phyloP scores from a whole-genome alignment of 257 asterid species.

The Solanum paucissectum region DNA sequence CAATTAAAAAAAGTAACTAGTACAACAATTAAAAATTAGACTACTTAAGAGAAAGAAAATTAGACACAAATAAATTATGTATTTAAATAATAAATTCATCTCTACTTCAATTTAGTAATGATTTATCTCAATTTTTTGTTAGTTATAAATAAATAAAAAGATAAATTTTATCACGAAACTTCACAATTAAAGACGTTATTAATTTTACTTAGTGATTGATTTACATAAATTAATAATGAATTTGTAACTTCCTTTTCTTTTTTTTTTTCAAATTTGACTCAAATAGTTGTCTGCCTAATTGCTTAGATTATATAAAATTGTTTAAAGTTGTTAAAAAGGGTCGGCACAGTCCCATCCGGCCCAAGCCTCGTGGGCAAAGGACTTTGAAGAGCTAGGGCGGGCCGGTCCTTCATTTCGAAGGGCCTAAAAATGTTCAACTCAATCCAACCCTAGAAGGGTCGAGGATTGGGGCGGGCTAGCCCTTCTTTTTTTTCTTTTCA shows the following conservation, averaged over 20 bases:
- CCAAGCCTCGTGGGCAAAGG: neutral
- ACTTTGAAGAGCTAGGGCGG: neutral
- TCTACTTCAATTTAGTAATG: no score
- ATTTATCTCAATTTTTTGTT: neutral
- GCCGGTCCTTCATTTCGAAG: neutral
- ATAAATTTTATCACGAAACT: neutral
- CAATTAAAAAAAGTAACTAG: neutral
- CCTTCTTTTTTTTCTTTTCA: no score
- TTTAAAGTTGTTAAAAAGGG: neutral
- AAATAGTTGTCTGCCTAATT: neutral
- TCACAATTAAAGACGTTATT: no score
- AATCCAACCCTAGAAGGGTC: neutral
- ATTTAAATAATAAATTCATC: neutral
- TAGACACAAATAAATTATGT: neutral
- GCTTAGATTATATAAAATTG: neutral
- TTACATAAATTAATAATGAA: neutral
- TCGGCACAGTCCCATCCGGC: fast-evolving
- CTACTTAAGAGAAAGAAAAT: no score
- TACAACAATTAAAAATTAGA: neutral
- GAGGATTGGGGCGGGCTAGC: neutral
- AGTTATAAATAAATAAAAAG: neutral
- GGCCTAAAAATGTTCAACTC: neutral
- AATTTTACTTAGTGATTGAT: neutral
- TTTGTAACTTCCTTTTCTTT: neutral
- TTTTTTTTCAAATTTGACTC: neutral